A percentile compares a stretch with the other conserved stretches of the same genome.
These are phyloP conservation scores for Nannizziopsis arthrosporioides DNA, from an alignment of 2,329 filamentous ascomycete species.

Conservation along the genomic window DNA sequence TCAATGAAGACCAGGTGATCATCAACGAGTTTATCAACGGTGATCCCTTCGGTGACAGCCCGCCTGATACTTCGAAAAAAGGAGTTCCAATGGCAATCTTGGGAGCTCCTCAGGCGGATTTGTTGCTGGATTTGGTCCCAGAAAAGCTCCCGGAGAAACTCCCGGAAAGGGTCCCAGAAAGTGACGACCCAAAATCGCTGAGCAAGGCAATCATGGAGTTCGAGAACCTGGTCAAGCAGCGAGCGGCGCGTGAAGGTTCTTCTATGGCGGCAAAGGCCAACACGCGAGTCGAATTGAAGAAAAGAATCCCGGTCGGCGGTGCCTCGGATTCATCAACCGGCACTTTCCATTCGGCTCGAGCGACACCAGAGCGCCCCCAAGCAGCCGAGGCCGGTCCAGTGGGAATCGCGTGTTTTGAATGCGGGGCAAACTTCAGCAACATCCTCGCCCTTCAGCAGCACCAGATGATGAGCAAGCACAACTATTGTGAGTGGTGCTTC, in stretches of 20 bases:
- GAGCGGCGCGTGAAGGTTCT: background rate
- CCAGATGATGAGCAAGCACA: conserved; percentile 13
- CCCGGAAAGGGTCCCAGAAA: background rate
- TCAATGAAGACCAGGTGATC: too few species aligned
- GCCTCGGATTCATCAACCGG: background rate
- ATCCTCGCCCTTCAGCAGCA: conserved; percentile 14
- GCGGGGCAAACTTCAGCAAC: conserved; percentile 9
- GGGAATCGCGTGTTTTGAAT: conserved; percentile 13
- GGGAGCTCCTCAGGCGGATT: background rate
- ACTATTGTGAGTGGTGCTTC: conserved; percentile 14
- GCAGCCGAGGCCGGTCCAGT: background rate
- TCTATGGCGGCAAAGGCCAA: background rate
- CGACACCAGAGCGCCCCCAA: background rate
- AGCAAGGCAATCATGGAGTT: background rate
- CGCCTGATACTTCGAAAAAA: background rate
- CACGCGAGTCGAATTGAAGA: conserved; percentile 1
- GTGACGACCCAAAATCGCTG: too few species aligned
- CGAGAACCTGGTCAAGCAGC: background rate
- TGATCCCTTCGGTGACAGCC: too few species aligned
- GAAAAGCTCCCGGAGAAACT: background rate
- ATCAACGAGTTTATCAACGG: too few species aligned
- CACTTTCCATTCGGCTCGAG: background rate
- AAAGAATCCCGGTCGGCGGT: background rate
- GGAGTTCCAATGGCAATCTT: background rate
- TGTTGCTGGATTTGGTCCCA: background rate